Base-by-base conservation (phyloP, 148 eudicot species). In the Camellia lanceoleosa region DNA sequence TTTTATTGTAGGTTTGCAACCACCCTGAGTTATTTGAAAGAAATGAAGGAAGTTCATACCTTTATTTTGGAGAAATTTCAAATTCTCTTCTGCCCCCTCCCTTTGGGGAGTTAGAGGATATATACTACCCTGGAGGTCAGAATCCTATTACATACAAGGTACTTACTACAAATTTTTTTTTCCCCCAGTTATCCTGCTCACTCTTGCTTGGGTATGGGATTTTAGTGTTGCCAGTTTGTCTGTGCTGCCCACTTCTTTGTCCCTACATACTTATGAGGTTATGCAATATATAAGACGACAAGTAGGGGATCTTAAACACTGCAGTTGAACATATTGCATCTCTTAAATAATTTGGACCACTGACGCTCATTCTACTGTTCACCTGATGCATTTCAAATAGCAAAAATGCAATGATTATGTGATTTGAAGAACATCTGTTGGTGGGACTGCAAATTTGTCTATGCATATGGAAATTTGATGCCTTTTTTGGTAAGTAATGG, bases 1-100 rank as follows among this genome's bases (percentile, higher is more conserved):
- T 49, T 71, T 78, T 67, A 68, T 86, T 79, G 44, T 85, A 96
- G 99, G 99, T 96, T 23, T 96, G 99, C 84, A 96, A 96, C 87
- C 99, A 96, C 90, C 99, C 99, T 73, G 99, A 96, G 82, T 81
- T 96, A 68, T 96, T 96, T 88, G 99, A 96, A 83, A 93, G 99
- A 88, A 96, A 96, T 80, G 99, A 96, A 82, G 99, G 99, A 75
- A 96, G 89, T 86, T 69, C 97, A 18, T 96, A 93, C 83, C 84
- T 93, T 66, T 87, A 89, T 74, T 96, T 96, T 82, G 98, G 97
- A 77, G 95, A 87, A 47, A 84, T 96, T 71, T 89, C 94, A 71
- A 92, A 96, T 87, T 71, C 98, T 66, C 98, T 93, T 78, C 84
- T 84, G 59, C 98, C 99, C 46, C 89, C 99, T 74, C 90, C 97